Evolutionary conservation across 495 filamentous ascomycete species (phyloP).

Genomic region (Penicillium silybi): DNA sequence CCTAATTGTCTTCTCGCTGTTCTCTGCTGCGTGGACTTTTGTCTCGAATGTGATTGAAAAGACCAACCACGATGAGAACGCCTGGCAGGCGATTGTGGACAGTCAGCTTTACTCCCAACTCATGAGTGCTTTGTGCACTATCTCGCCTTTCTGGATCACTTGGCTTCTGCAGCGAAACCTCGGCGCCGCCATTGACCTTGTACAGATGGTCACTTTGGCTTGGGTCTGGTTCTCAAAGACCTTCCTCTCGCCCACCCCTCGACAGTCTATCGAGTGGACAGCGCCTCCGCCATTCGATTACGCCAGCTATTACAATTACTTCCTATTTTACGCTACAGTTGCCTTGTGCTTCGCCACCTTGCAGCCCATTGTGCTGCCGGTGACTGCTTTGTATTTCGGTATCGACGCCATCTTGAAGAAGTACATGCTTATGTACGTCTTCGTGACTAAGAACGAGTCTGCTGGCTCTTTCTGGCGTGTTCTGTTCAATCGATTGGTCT

Average conservation of each 20-base stretch:
- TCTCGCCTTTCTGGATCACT: slow-evolving; percentile 90
- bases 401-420: slow-evolving; percentile 91
- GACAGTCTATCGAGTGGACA: slow-evolving; percentile 89
- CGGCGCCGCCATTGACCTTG: slow-evolving; percentile 83
- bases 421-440: slow-evolving; percentile 90
- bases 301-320: slow-evolving; percentile 92
- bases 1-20: slow-evolving; percentile 86
- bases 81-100: slow-evolving; percentile 65
- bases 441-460: slow-evolving; percentile 93
- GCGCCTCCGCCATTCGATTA: slow-evolving; percentile 93
- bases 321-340: slow-evolving; percentile 90
- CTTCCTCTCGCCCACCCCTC: slow-evolving; percentile 82
- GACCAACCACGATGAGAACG: slow-evolving; percentile 44
- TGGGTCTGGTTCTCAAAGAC: slow-evolving; percentile 80
- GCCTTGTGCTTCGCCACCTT: slow-evolving; percentile 80
- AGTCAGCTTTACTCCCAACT: slow-evolving; percentile 56
- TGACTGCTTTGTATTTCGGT: slow-evolving; percentile 85
- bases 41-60: slow-evolving; percentile 60
- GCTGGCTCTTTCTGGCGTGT: slow-evolving; percentile 92
- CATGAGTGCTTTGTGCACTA: slow-evolving; percentile 65
- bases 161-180: slow-evolving; percentile 91
- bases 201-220: slow-evolving; percentile 73
- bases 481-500: slow-evolving; percentile 86
- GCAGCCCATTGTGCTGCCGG: slow-evolving; percentile 86
- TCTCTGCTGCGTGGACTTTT: slow-evolving; percentile 73